Evolutionary conservation across 192 early-diverging fungal species (phyloP).

Genomic region (Rhizophagus clarus): DNA sequence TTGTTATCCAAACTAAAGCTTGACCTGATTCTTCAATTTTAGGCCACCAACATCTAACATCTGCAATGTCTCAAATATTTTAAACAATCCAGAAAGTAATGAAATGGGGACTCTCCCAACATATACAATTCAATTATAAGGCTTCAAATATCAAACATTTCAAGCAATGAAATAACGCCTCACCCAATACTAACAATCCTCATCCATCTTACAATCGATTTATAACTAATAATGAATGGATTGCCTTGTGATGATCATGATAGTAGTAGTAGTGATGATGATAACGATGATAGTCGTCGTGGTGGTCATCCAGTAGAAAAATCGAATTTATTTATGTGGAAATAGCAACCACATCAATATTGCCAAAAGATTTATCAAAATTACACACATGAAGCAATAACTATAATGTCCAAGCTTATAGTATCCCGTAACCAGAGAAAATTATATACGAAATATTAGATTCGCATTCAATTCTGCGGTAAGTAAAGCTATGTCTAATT

Average conservation of each 20-base stretch:
- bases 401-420: background rate
- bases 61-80: too few relatives aligned
- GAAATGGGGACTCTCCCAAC: background rate
- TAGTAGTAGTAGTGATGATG: too few relatives aligned
- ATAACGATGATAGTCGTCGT: too few relatives aligned
- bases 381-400: too few relatives aligned
- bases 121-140: background rate
- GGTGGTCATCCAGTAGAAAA: constrained; percentile 25
- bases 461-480: constrained; percentile 24
- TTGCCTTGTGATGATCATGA: too few relatives aligned
- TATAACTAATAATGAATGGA: constrained; percentile 29
- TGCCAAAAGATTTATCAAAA: background rate
- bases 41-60: too few relatives aligned
- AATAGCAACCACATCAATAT: constrained; percentile 23
- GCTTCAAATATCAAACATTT: too few relatives aligned
- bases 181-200: too few relatives aligned
- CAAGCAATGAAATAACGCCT: too few relatives aligned
- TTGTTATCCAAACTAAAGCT: too few relatives aligned
- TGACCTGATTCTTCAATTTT: too few relatives aligned
- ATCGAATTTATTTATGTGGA: constrained; percentile 26
- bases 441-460: constrained; percentile 21
- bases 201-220: constrained; percentile 14
- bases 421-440: constrained; percentile 16
- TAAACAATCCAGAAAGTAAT: too few relatives aligned
- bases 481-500: constrained; percentile 8